A percentile compares a stretch with the other conserved stretches of the same genome.
phyloP scores from a whole-genome alignment of 345 rosid genomes.

The Physaria fendleri region DNA sequence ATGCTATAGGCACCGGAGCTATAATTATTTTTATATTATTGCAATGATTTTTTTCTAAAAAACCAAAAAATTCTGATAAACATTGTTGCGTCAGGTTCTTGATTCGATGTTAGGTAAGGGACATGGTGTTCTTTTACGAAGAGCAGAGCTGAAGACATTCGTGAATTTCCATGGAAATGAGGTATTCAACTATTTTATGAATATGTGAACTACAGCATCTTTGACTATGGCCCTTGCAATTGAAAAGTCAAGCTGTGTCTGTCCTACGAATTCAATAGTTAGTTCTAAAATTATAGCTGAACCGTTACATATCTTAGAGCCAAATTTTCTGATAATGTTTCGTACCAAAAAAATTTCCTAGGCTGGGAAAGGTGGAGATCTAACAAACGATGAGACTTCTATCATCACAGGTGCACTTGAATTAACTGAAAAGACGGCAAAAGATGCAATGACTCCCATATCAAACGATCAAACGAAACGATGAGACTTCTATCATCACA shows the following conservation, averaged over 20 bases:
- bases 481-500: constrained; percentile 86
- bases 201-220: background rate
- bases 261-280: background rate
- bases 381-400: constrained; percentile 90
- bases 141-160: constrained; percentile 95
- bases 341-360: constrained; percentile 20
- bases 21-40: background rate
- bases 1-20: background rate
- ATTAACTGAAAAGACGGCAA: constrained; percentile 83
- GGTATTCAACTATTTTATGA: constrained; percentile 32
- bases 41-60: background rate
- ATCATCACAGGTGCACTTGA: constrained; percentile 97
- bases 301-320: background rate
- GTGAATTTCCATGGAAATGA: constrained; percentile 86
- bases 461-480: too few relatives aligned
- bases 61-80: background rate
- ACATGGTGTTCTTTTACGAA: constrained; percentile 74
- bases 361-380: constrained; percentile 97
- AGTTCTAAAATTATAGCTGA: background rate
- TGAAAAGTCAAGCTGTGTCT: background rate
- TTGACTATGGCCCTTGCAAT: background rate
- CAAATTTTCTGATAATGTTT: constrained; percentile 2
- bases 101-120: constrained; percentile 99
- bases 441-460: constrained; percentile 93
- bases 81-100: constrained; percentile 46